Evolutionary conservation across 2,329 filamentous ascomycete genomes (phyloP), one percentile per base, ranked within the genome.

Genomic region (Neospermospora avenae): DNA sequence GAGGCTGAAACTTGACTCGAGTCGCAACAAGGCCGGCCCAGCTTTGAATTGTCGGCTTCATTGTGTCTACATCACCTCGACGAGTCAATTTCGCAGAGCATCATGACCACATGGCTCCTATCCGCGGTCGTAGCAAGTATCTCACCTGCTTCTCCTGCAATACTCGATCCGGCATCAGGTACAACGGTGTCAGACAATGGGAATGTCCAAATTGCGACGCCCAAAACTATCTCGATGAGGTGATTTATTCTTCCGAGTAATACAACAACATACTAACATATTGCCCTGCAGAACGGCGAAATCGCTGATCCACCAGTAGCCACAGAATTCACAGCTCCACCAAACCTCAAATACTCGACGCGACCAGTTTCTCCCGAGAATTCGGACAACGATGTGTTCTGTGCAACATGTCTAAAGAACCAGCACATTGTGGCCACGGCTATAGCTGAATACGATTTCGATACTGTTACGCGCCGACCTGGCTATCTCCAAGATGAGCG

Each of bases 151-250:
- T 96, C 78, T 96, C 93, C 75, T 96, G 93, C 75, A 88, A 89
- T 68, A 80, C 81, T 72, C 84, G 83, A 67, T 89, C 88, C 35
- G 78, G 80, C 35, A 79, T 84, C 58, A 78, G 75, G 65, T 86
- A 83, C 68, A 81, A 85, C 68, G 82, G 83, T 31, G 79, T 84
- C 59, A 81, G 80, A 72, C 81, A 85, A 69, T 96, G 93, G 76
- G 79, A 86, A 48, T 96, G 92, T 75, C 76, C 82, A 20, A 78
- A 83, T 63, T 99, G 95, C 78, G 90, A 95, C 69, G 90, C 93
- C 18, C 86, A 88, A 61, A 99, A 98, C 75, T 90, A 91, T 77
- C 80, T 97, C 34, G 95, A 99, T 73, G 82, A 93, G 78, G 92
- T 95, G 77, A 61, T 78, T 72, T 37, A 35, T 41, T 57, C 52